Conservation (phyloP, 495 filamentous ascomycete genomes). For the Annulohypoxylon nitens region DNA sequence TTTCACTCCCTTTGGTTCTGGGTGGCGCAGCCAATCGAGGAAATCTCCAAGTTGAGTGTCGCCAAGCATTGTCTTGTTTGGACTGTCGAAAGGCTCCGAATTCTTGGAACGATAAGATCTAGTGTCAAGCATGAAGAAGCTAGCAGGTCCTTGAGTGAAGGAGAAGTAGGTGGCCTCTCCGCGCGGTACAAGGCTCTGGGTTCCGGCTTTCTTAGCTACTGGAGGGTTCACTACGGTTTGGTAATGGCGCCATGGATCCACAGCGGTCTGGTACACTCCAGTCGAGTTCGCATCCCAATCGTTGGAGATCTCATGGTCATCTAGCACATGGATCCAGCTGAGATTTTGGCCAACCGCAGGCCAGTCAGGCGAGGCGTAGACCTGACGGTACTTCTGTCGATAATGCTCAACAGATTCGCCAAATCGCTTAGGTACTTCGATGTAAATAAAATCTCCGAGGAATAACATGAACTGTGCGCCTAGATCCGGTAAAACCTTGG, state of each 20-base stretch:
- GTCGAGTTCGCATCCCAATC: constrained; percentile 50
- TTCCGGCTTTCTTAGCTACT: constrained; percentile 58
- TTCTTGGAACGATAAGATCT: constrained; percentile 82
- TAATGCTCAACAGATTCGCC: constrained; percentile 80
- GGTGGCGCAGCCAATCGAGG: constrained; percentile 76
- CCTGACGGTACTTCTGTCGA: constrained; percentile 89
- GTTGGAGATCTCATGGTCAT: constrained; percentile 93
- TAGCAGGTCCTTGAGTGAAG: constrained; percentile 89
- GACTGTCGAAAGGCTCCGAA: constrained; percentile 60
- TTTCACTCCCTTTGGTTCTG: constrained; percentile 78
- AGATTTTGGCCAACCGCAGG: constrained; percentile 73
- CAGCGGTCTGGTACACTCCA: constrained; percentile 67
- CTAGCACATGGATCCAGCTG: constrained; percentile 95
- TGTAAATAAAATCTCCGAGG: constrained; percentile 98
- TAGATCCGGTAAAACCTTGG: constrained; percentile 71
- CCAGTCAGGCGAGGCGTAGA: constrained; percentile 96
- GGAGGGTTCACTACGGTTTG: constrained; percentile 89
- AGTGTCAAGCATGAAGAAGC: constrained; percentile 96
- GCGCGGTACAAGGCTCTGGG: constrained; percentile 49
- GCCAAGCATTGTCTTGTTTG: constrained; percentile 89
- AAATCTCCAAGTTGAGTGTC: constrained; percentile 81
- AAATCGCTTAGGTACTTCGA: constrained; percentile 87
- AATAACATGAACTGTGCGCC: constrained; percentile 94
- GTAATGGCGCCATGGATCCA: constrained; percentile 90
- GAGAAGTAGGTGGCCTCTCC: constrained; percentile 80